A percentile compares a stretch with the other conserved stretches of the same genome.
phyloP scores from a whole-genome alignment of 2,329 filamentous ascomycete genomes.

The Colletotrichum horii region DNA sequence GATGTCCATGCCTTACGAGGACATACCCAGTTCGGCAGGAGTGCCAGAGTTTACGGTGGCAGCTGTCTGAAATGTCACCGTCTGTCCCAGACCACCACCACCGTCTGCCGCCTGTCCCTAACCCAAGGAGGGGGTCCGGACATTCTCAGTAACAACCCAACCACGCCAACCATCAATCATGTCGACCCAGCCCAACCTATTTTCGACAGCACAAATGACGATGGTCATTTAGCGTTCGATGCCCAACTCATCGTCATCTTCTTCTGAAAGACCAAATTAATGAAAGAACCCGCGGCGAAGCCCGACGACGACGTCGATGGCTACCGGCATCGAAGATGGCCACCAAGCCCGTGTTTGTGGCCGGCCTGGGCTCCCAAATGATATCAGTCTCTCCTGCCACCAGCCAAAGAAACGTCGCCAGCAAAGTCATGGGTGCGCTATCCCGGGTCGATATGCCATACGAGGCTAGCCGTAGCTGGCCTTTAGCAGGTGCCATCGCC shows the following conservation, averaged over 20 bases:
- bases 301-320: constrained; percentile 11
- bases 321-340: neutral
- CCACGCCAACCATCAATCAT: neutral
- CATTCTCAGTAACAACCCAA: neutral
- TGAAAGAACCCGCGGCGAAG: neutral
- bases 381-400: constrained; percentile 4
- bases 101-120: neutral
- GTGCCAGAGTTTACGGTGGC: neutral
- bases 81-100: neutral
- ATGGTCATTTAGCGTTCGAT: neutral
- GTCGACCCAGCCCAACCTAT: constrained; percentile 6
- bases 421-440: constrained; percentile 18
- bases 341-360: neutral
- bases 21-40: neutral
- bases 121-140: neutral
- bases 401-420: constrained; percentile 20
- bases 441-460: constrained; percentile 19
- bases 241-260: constrained; percentile 2
- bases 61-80: constrained; percentile 7
- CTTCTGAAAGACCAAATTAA: neutral
- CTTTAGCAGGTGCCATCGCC: neutral
- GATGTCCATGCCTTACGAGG: neutral
- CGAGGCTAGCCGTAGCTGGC: constrained; percentile 10
- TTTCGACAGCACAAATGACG: neutral
- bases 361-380: neutral